Percentiles rank a stretch among this genome's conserved stretches.
Conservation (phyloP, 2,329 filamentous ascomycete genomes). For the Fusarium xyrophilum region DNA sequence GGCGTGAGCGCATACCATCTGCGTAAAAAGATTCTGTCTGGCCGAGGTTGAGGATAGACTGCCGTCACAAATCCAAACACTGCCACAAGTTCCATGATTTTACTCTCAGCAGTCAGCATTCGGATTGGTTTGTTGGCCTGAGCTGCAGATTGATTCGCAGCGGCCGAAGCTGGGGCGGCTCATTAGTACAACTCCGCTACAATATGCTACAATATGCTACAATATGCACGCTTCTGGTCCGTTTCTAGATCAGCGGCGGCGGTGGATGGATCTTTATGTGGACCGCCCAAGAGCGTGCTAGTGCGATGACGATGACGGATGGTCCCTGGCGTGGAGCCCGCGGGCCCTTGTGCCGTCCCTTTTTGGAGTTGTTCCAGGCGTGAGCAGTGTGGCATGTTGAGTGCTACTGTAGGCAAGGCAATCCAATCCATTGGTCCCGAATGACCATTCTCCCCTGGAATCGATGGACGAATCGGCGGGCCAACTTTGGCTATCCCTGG, state of each 20-base stretch:
- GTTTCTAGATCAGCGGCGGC: slow-evolving; percentile 44
- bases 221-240: slow-evolving; percentile 42
- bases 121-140: slow-evolving; percentile 21
- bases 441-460: slow-evolving; percentile 30
- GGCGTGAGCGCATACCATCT: slow-evolving; percentile 2
- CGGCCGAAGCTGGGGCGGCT: slow-evolving; percentile 39
- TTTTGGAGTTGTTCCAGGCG: slow-evolving; percentile 14
- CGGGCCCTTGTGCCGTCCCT: slow-evolving; percentile 16
- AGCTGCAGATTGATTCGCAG: slow-evolving; percentile 37
- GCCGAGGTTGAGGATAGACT: slow-evolving; percentile 11
- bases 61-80: slow-evolving; percentile 16
- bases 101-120: slow-evolving; percentile 13
- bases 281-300: slow-evolving; percentile 23
- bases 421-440: slow-evolving; percentile 11
- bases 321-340: slow-evolving; percentile 26
- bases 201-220: not conserved
- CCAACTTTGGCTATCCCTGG: slow-evolving; percentile 33
- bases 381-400: slow-evolving; percentile 16
- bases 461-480: slow-evolving; percentile 28
- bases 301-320: slow-evolving; percentile 29
- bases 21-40: not conserved
- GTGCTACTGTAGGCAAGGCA: slow-evolving; percentile 7
- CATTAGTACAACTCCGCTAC: slow-evolving; percentile 37
- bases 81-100: slow-evolving; percentile 24
- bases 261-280: slow-evolving; percentile 37